Percentiles rank a stretch among this genome's conserved stretches.
These are phyloP conservation scores for Balamuthia mandrillaris DNA, from an alignment of 208 protist species.

Conservation along the genomic window DNA sequence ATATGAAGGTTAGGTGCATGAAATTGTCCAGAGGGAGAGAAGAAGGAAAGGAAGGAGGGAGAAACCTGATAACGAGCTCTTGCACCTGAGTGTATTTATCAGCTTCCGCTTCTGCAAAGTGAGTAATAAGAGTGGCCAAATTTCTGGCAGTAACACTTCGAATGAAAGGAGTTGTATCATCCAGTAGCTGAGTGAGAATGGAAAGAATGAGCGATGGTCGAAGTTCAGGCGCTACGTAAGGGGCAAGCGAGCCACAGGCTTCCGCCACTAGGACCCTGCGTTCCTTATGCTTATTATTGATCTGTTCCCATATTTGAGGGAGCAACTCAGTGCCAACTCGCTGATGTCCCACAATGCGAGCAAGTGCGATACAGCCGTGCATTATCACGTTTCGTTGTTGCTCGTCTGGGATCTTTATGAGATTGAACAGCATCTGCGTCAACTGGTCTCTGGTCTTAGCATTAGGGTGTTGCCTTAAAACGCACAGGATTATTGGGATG, in stretches of 20 bases:
- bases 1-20: too few relatives aligned
- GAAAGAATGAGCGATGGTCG: constrained; percentile 51
- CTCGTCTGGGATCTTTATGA: constrained; percentile 68
- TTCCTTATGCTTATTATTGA: constrained; percentile 60
- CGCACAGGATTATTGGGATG: constrained; percentile 60
- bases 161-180: constrained; percentile 60
- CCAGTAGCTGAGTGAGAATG: constrained; percentile 62
- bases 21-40: too few relatives aligned
- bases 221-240: constrained; percentile 51
- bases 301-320: constrained; percentile 66
- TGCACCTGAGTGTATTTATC: constrained; percentile 24
- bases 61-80: background rate
- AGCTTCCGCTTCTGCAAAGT: constrained; percentile 7
- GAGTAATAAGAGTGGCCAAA: constrained; percentile 35
- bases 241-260: constrained; percentile 59
- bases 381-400: constrained; percentile 61
- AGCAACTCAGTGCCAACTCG: constrained; percentile 59
- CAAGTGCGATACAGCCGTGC: constrained; percentile 50
- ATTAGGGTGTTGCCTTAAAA: constrained; percentile 61
- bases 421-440: constrained; percentile 63
- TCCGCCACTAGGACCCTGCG: constrained; percentile 66
- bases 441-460: constrained; percentile 44
- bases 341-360: constrained; percentile 49
- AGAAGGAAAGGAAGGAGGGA: too few relatives aligned
- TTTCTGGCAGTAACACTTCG: constrained; percentile 42